A percentile compares a stretch with the other conserved stretches of the same genome.
These are phyloP conservation scores for Cornus suecica DNA, from an alignment of 148 eudicot species.

Conservation along the genomic window DNA sequence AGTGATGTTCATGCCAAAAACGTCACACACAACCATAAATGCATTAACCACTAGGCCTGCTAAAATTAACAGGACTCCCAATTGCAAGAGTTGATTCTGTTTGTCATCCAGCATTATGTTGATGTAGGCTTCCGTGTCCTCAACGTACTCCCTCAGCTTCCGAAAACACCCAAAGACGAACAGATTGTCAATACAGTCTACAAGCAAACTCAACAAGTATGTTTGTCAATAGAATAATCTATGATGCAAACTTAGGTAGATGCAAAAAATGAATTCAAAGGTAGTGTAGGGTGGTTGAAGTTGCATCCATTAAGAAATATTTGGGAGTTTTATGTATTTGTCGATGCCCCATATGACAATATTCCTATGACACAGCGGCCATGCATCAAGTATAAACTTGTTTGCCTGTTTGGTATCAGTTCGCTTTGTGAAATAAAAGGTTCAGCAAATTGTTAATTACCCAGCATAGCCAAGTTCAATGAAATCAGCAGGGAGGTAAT, in stretches of 20 bases:
- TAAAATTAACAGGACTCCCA: conserved; percentile 94
- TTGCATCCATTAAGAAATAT: too few relatives aligned
- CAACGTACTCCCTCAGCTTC: conserved; percentile 94
- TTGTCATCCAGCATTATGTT: too few relatives aligned
- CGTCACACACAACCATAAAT: conserved; percentile 80
- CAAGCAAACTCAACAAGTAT: neutral
- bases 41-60: conserved; percentile 91
- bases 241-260: neutral
- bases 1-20: conserved; percentile 82
- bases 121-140: conserved; percentile 97
- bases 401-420: too few relatives aligned
- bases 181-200: conserved; percentile 1
- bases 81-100: conserved; percentile 92
- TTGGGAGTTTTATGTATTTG: too few relatives aligned
- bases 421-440: too few relatives aligned
- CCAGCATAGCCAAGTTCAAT: too few relatives aligned
- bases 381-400: too few relatives aligned
- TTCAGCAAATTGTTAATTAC: too few relatives aligned
- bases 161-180: neutral
- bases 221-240: neutral
- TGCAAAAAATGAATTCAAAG: neutral
- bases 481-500: too few relatives aligned
- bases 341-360: too few relatives aligned
- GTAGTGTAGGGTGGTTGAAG: too few relatives aligned
- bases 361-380: too few relatives aligned